These are phyloP conservation scores for Amanita muscaria DNA, from an alignment of 768 basidiomycete species.

Conservation along the genomic window DNA sequence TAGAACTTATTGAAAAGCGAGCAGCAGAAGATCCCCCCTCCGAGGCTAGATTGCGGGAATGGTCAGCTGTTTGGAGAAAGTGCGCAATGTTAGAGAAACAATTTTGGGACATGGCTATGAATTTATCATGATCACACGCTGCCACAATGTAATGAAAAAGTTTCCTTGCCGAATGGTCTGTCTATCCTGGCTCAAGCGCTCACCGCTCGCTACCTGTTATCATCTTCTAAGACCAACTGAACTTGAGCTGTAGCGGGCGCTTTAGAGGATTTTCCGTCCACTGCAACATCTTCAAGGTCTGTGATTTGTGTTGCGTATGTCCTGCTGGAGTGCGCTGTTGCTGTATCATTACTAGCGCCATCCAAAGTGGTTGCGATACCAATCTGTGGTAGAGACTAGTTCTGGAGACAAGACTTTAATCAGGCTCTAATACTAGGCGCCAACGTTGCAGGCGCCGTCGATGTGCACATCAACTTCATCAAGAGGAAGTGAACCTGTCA, in stretches of 20 bases:
- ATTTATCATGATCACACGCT: neutral
- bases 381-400: slow-evolving; percentile 35
- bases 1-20: slow-evolving; percentile 68
- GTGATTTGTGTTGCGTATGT: no score
- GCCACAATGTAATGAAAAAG: no score
- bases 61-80: slow-evolving; percentile 66
- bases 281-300: slow-evolving; percentile 5
- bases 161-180: no score
- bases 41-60: slow-evolving; percentile 46
- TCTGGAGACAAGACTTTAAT: slow-evolving; percentile 28
- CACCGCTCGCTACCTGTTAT: no score
- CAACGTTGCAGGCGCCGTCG: no score
- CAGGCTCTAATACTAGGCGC: no score
- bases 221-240: slow-evolving; percentile 25
- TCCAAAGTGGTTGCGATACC: slow-evolving; percentile 22
- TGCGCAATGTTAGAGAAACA: slow-evolving; percentile 72
- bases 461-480: no score
- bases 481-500: no score
- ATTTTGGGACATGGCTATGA: slow-evolving; percentile 74
- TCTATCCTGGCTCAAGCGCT: no score
- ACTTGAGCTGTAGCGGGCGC: slow-evolving; percentile 18
- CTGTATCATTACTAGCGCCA: slow-evolving; percentile 17
- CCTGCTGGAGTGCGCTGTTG: slow-evolving; percentile 22
- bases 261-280: neutral
- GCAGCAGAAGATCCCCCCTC: slow-evolving; percentile 60